Evolutionary conservation across 768 basidiomycete genomes (phyloP).

Genomic region (Naganishia kalamii): DNA sequence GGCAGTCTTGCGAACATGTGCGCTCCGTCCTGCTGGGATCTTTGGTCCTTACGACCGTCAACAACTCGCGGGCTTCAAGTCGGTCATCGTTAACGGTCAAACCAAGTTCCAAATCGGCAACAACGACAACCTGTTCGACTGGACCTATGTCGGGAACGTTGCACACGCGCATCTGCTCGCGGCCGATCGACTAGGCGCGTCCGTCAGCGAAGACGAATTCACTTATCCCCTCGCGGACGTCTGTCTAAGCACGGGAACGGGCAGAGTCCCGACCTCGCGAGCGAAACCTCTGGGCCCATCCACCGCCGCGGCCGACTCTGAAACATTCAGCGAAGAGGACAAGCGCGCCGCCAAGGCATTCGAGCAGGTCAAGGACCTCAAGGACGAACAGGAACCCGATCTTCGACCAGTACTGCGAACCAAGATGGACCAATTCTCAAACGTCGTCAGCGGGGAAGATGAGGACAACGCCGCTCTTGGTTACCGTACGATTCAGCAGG

Average conservation of each 20-base stretch:
- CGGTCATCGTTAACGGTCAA: slow-evolving; percentile 71
- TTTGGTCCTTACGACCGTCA: slow-evolving; percentile 95
- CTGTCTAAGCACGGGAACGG: slow-evolving; percentile 59
- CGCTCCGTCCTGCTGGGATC: slow-evolving; percentile 85
- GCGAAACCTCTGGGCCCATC: slow-evolving; percentile 81
- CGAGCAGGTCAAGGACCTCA: slow-evolving; percentile 36
- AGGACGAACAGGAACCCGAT: slow-evolving; percentile 45
- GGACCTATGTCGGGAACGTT: slow-evolving; percentile 93
- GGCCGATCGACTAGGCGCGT: slow-evolving; percentile 65
- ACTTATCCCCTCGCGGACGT: slow-evolving; percentile 57
- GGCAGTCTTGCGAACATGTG: slow-evolving; percentile 76
- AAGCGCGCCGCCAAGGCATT: slow-evolving; percentile 54
- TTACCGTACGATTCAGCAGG: slow-evolving; percentile 12
- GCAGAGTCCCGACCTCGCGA: slow-evolving; percentile 67
- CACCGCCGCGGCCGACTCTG: slow-evolving; percentile 36
- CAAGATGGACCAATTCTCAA: slow-evolving; percentile 68
- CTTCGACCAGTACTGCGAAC: slow-evolving; percentile 61
- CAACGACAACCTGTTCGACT: slow-evolving; percentile 89
- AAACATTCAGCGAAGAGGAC: slow-evolving; percentile 52
- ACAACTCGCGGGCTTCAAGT: slow-evolving; percentile 67
- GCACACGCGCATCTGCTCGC: slow-evolving; percentile 91
- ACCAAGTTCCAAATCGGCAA: slow-evolving; percentile 89
- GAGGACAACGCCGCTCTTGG: slow-evolving; percentile 7
- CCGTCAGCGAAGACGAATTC: slow-evolving; percentile 52
- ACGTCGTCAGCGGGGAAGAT: slow-evolving; percentile 46